A percentile compares a stretch with the other conserved stretches of the same genome.
These are phyloP conservation scores for Cytospora schulzeri DNA, from an alignment of 2,329 filamentous ascomycete genomes.

Conservation along the genomic window DNA sequence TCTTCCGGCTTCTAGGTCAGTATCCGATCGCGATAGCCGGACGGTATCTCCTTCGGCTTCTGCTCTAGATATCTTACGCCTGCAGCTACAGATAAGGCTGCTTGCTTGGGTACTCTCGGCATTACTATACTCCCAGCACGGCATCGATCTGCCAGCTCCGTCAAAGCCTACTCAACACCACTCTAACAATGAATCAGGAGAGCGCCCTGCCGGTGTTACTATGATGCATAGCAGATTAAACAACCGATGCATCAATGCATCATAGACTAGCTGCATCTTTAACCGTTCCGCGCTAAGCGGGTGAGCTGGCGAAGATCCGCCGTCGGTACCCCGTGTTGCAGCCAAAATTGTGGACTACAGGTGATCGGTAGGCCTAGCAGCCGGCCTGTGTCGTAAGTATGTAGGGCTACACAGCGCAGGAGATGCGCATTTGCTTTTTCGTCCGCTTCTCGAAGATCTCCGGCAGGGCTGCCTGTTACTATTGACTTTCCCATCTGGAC, in stretches of 20 bases:
- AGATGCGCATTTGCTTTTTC: conserved; percentile 10
- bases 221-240: conserved; percentile 14
- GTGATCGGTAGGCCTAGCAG: neutral
- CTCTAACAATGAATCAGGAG: neutral
- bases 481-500: neutral
- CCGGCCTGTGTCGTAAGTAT: neutral
- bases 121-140: conserved; percentile 3
- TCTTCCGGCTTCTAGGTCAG: conserved; percentile 5
- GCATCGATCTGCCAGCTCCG: neutral
- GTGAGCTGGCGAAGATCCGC: conserved; percentile 14
- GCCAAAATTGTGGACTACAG: conserved; percentile 6
- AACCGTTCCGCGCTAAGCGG: conserved; percentile 9
- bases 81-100: conserved; percentile 11
- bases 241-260: conserved; percentile 21
- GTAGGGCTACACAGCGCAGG: conserved; percentile 13
- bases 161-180: conserved; percentile 2
- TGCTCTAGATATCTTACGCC: neutral
- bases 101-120: conserved; percentile 10
- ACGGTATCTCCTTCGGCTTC: neutral
- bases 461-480: conserved; percentile 11
- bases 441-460: conserved; percentile 5
- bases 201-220: conserved; percentile 17
- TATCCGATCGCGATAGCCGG: conserved; percentile 4
- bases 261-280: conserved; percentile 7
- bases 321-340: conserved; percentile 3